Conservation (phyloP, 768 basidiomycete species). For the Amanita polypyramis region DNA sequence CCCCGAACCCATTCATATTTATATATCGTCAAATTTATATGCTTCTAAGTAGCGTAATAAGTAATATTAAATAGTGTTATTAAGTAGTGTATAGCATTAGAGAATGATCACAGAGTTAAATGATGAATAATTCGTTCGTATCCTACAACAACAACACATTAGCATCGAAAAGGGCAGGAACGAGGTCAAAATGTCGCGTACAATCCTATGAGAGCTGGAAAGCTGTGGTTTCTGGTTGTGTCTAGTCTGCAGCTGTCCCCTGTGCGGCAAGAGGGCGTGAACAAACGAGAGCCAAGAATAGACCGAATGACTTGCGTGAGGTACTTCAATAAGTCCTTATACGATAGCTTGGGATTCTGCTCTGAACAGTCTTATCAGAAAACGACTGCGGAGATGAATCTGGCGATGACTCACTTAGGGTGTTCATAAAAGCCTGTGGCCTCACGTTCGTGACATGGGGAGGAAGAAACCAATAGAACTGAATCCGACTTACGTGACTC, state of each 20-base stretch:
- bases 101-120: not conserved
- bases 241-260: constrained; percentile 37
- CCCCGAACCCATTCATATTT: too few relatives aligned
- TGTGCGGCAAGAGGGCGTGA: constrained; percentile 19
- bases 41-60: too few relatives aligned
- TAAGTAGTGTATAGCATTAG: too few relatives aligned
- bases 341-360: constrained; percentile 47
- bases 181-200: not conserved
- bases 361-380: constrained; percentile 13
- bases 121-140: not conserved
- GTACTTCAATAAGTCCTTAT: constrained; percentile 47
- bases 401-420: constrained; percentile 27
- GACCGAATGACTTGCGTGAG: constrained; percentile 29
- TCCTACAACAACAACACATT: not conserved
- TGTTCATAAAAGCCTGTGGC: constrained; percentile 48
- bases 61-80: too few relatives aligned
- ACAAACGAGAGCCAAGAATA: not conserved
- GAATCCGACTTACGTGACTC: constrained; percentile 49
- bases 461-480: not conserved
- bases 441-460: not conserved
- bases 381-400: not conserved
- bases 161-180: not conserved
- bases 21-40: too few relatives aligned
- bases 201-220: not conserved
- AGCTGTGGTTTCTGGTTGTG: constrained; percentile 16